Evolutionary conservation across 176 grass and related monocot species (phyloP).

Genomic region (Aegilops longissima): DNA sequence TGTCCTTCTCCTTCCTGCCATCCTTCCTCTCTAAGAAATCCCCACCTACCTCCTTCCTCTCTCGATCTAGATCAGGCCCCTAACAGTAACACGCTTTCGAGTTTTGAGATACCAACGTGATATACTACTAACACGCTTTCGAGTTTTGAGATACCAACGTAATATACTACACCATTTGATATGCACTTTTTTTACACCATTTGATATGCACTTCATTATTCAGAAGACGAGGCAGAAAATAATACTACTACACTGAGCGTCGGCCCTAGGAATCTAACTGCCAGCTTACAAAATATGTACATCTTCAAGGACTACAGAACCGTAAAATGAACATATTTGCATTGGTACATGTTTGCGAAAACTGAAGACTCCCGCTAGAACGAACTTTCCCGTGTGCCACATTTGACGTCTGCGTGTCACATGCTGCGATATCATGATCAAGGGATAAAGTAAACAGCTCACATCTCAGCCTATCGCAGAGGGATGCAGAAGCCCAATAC

Average conservation of each 20-base stretch:
- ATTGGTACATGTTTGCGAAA: neutral
- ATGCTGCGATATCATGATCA: neutral
- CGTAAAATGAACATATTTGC: neutral
- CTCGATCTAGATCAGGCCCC: no score
- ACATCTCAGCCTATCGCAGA: neutral
- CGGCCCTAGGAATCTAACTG: neutral
- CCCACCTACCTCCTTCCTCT: no score
- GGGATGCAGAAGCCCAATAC: neutral
- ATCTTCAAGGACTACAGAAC: neutral
- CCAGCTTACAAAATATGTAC: slow-evolving; percentile 41
- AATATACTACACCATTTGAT: no score
- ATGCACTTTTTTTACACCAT: neutral
- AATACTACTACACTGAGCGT: neutral
- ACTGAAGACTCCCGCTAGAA: neutral
- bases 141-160: neutral
- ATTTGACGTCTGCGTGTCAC: neutral
- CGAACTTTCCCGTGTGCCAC: neutral
- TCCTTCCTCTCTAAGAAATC: no score
- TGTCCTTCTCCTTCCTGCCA: no score
- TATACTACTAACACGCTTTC: neutral
- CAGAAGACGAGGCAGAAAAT: neutral
- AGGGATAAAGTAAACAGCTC: no score
- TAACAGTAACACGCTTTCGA: no score
- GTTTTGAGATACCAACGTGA: no score
- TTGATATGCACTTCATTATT: neutral